These are phyloP conservation scores for Schizophyllum commune DNA, from an alignment of 1,284 basidiomycete species.

Conservation along the genomic window DNA sequence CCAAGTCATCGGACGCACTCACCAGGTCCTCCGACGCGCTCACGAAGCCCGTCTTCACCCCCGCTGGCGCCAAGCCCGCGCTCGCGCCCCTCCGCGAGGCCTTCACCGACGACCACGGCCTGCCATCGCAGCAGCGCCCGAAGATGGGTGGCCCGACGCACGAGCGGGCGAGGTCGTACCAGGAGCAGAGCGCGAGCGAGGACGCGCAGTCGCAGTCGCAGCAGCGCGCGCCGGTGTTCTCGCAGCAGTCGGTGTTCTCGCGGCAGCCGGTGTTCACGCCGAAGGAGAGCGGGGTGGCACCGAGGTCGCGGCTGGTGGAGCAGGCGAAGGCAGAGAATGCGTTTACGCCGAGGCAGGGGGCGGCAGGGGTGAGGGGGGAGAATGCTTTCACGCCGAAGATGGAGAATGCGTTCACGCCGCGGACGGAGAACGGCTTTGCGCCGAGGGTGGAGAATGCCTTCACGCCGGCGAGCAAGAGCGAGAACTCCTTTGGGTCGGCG, in stretches of 20 bases:
- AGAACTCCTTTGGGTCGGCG: constrained; percentile 5
- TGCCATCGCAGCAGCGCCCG: constrained; percentile 23
- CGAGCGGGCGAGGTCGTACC: constrained; percentile 36
- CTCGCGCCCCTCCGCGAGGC: constrained; percentile 34
- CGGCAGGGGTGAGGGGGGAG: constrained; percentile 26
- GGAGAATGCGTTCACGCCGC: constrained; percentile 30
- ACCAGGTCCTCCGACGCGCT: constrained; percentile 26
- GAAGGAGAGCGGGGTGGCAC: constrained; percentile 7
- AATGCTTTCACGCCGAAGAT: constrained; percentile 23
- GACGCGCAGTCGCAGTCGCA: constrained; percentile 28
- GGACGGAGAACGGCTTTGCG: constrained; percentile 20
- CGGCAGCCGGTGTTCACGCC: constrained; percentile 37
- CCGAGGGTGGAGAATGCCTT: not conserved
- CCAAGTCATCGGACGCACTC: constrained; percentile 15
- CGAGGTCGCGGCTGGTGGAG: not conserved
- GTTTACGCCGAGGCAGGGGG: not conserved
- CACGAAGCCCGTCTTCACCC: constrained; percentile 45
- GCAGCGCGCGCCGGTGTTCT: not conserved
- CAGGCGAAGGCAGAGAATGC: constrained; percentile 21
- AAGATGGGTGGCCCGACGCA: constrained; percentile 22
- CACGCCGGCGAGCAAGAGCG: not conserved
- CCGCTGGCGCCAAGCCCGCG: constrained; percentile 34
- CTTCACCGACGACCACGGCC: constrained; percentile 39
- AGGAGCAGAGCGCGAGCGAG: constrained; percentile 20
- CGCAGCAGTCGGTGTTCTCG: constrained; percentile 6